Conservation (phyloP, 2,329 filamentous ascomycete species). For the Elsinoe batatas region DNA sequence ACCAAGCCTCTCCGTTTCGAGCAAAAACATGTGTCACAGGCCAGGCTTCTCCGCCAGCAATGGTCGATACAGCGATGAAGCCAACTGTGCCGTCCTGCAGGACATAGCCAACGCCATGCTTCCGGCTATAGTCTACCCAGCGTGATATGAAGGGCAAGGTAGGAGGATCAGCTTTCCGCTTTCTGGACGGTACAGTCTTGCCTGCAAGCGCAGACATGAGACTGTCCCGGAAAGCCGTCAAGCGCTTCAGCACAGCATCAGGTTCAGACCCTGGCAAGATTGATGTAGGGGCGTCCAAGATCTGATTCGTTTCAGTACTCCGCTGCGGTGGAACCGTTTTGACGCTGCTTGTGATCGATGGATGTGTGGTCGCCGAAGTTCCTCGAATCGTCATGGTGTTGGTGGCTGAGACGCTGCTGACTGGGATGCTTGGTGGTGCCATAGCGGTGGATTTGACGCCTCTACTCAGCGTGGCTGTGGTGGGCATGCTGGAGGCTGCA, state of each 20-base stretch:
- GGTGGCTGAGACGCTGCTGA: background rate
- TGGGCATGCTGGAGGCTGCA: background rate
- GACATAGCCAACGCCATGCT: constrained; percentile 76
- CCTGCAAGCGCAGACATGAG: constrained; percentile 35
- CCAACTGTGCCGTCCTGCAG: constrained; percentile 73
- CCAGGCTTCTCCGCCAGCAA: constrained; percentile 32
- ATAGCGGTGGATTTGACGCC: constrained; percentile 15
- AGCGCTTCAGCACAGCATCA: constrained; percentile 34
- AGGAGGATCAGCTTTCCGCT: constrained; percentile 16
- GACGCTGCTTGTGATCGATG: background rate
- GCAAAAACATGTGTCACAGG: constrained; percentile 65
- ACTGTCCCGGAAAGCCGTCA: constrained; percentile 37
- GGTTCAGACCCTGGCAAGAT: constrained; percentile 34
- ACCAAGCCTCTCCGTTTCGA: constrained; percentile 59
- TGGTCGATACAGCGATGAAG: constrained; percentile 45
- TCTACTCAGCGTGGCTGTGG: background rate
- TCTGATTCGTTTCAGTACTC: background rate
- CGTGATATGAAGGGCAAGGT: constrained; percentile 53
- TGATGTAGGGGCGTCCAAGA: constrained; percentile 17
- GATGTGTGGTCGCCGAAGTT: constrained; percentile 21
- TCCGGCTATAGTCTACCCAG: constrained; percentile 85
- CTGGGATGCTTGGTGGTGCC: background rate
- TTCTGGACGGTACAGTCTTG: constrained; percentile 30
- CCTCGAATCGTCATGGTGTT: constrained; percentile 21
- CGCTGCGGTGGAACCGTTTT: constrained; percentile 3